Conservation (phyloP, 441 rosid species). For the Gossypium lobatum region DNA sequence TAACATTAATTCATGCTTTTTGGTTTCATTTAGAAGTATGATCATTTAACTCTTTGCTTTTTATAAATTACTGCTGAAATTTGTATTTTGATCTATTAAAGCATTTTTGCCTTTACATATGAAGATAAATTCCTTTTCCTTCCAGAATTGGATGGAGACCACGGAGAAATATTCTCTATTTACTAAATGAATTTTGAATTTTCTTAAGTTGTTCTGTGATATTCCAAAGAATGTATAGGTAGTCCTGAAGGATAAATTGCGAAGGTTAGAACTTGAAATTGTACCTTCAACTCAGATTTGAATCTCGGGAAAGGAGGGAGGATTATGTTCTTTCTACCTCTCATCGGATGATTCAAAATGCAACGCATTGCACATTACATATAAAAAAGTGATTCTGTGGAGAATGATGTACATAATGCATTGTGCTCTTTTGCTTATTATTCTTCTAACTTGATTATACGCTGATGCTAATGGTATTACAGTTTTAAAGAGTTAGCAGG, state of each 20-base stretch:
- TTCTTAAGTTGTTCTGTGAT: neutral
- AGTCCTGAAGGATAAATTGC: neutral
- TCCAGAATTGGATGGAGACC: neutral
- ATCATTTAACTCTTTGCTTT: neutral
- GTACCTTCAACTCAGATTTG: neutral
- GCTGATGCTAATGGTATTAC: constrained; percentile 23
- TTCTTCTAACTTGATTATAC: constrained; percentile 6
- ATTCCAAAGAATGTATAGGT: neutral
- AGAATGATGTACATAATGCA: neutral
- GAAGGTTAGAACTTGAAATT: neutral
- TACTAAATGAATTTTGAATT: neutral
- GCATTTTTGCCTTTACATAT: neutral
- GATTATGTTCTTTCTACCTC: neutral
- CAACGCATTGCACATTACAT: neutral
- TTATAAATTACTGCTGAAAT: neutral
- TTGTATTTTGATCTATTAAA: neutral
- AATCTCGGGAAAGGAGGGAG: neutral
- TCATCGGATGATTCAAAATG: neutral
- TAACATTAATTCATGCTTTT: neutral
- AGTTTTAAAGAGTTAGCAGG: constrained; percentile 86
- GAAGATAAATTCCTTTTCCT: neutral
- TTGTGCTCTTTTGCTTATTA: constrained; percentile 5
- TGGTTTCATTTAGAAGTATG: neutral
- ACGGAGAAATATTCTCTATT: neutral
- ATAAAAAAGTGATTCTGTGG: neutral